Evolutionary conservation across 2,329 filamentous ascomycete genomes (phyloP), one percentile per base, ranked within the genome.

Genomic region (Colletotrichum lini): DNA sequence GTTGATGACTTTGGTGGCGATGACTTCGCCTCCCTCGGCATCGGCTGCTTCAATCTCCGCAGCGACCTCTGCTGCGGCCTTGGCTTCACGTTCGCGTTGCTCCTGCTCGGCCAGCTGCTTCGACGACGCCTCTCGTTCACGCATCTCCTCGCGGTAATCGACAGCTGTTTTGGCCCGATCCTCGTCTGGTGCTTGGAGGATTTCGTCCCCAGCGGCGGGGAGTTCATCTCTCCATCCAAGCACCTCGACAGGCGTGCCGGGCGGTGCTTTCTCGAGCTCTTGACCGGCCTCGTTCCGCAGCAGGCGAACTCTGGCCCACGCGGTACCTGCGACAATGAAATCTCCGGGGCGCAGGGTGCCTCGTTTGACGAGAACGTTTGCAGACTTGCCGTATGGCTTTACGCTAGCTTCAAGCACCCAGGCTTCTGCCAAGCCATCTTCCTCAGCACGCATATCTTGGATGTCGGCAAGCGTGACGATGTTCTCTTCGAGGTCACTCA

Each of bases 371-470:
- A 99, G 90, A 1, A 98, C 89, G 0, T 96, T 98, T 5, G 96
- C 96, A 12, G 94, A 92, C 75, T 94, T 94, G 49, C 96, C 96
- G 49, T 91, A 89, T 21, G 90, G 89, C 83, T 97, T 98, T 18
- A 97, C 93, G 65, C 93, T 94, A 50, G 94, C 94, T 84, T 99
- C 96, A 7, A 99, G 88, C 21, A 99, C 88, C 94, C 95, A 98
- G 18, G 96, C 96, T 83, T 99, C 96, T 9, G 92, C 94, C 78
- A 90, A 88, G 23, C 94, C 93, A 73, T 93, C 88, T 0, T 81
- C 81, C 76, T 97, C 94, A 38, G 96, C 94, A 56, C 96, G 92
- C 77, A 97, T 92, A 76, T 99, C 96, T 15, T 98, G 88, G 74
- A 98, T 91, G 79, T 99, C 96, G 1, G 95, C 93, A 6, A 98